Evolutionary conservation across 306 rosid species (phyloP).

Genomic region (Quillaja saponaria): DNA sequence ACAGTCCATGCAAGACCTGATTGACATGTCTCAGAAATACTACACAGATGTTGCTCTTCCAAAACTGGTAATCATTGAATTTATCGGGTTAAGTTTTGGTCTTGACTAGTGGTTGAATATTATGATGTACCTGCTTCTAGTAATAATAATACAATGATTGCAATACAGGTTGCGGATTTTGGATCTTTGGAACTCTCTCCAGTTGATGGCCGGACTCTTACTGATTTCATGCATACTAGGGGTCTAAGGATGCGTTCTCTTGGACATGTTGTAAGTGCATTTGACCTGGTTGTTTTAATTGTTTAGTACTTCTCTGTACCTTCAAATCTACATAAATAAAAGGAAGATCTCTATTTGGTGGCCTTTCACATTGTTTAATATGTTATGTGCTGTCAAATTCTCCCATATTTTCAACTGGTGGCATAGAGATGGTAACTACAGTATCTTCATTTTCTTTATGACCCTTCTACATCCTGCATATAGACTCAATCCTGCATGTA

Average conservation of each 20-base stretch:
- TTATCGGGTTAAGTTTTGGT: constrained; percentile 37
- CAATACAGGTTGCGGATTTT: constrained; percentile 93
- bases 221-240: constrained; percentile 99
- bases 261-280: constrained; percentile 87
- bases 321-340: constrained; percentile 10
- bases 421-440: constrained; percentile 15
- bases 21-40: constrained; percentile 71
- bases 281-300: constrained; percentile 23
- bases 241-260: constrained; percentile 93
- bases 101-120: constrained; percentile 23
- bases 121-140: constrained; percentile 34
- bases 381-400: constrained; percentile 17
- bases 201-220: constrained; percentile 96
- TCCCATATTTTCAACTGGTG: constrained; percentile 8
- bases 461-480: constrained; percentile 9
- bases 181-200: constrained; percentile 98
- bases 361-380: constrained; percentile 9
- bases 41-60: constrained; percentile 96
- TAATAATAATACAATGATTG: constrained; percentile 33
- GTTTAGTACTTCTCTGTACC: constrained; percentile 8
- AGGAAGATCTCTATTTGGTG: constrained; percentile 12
- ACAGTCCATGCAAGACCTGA: constrained; percentile 86
- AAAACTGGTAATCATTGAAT: constrained; percentile 73
- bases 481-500: constrained; percentile 15
- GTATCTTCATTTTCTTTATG: constrained; percentile 4